Base-by-base conservation (phyloP, 2,329 filamentous ascomycete genomes). In the Ophiostoma ips region DNA sequence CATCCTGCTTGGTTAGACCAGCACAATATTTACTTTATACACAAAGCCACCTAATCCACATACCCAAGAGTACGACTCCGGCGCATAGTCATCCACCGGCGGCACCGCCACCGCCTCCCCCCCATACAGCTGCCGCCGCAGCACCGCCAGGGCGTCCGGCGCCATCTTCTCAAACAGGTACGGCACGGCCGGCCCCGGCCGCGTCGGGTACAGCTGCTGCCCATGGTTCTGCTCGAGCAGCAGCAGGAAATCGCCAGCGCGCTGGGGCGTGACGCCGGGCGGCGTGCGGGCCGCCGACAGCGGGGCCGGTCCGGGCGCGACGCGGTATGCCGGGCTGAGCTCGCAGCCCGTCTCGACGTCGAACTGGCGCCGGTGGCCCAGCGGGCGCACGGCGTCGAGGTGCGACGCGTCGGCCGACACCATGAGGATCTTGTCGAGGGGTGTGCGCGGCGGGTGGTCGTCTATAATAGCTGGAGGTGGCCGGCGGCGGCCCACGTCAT, bases 161-260 rank as follows among this genome's bases (percentile, higher is more conserved):
- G 58, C 58, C 65, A 66, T 67, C 44, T 59, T 61, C 13, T 54
- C 54, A 40, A 61, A 66, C 18, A 59, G 51, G 2, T 46, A 43
- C 4, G 51, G 30, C 48, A 53, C 38, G 12, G 37, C 48, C n/a
- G 58, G 54, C 43, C 63, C 62, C 11, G 28, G 43, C 30, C 47
- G 48, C 12, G 48, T 30, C 1, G 51, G 52, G 5, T 41, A 47
- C 13, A 34, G 46, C 15, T 49, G 30, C 12, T 49, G 28, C n/a
- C 49, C 45, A 10, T 53, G 44, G 2, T 30, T 36, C 15, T 49
- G 33, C 16, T 53, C 45, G 7, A 44, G 44, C 30, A 51, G 38
- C 13, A 49, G n/a, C 18, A 51, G 15, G 6, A 15, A 50, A 11
- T 61, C 33, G 3, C 58, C 62, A 7, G 58, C 54, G 3, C 54